Percentiles rank a stretch among this genome's conserved stretches.
Evolutionary conservation across 805 yeast genomes (phyloP).

Genomic region (Lachancea lanzarotensis): DNA sequence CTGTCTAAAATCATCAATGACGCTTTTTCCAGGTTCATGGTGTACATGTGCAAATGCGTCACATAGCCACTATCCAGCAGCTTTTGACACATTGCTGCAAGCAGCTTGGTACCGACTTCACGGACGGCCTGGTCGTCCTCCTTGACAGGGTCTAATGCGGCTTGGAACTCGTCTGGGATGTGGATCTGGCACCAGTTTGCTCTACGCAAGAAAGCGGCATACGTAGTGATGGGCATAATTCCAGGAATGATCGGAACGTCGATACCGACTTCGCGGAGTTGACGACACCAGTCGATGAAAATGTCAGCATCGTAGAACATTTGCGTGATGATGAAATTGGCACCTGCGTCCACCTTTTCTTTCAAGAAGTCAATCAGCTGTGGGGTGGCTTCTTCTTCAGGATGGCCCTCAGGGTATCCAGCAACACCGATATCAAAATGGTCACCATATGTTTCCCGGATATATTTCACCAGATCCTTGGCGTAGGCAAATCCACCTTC

Average conservation of each 20-base stretch:
- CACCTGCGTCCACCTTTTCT: slow-evolving; percentile 91
- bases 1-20: slow-evolving; percentile 81
- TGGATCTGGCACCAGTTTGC: slow-evolving; percentile 89
- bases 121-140: slow-evolving; percentile 88
- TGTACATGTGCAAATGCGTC: slow-evolving; percentile 88
- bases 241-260: slow-evolving; percentile 91
- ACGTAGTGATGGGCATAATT: slow-evolving; percentile 97
- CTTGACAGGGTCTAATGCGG: slow-evolving; percentile 68
- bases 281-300: slow-evolving; percentile 75
- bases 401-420: slow-evolving; percentile 96
- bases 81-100: slow-evolving; percentile 75
- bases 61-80: slow-evolving; percentile 65
- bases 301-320: slow-evolving; percentile 91
- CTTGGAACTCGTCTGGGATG: slow-evolving; percentile 68
- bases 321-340: slow-evolving; percentile 88
- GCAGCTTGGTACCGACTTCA: slow-evolving; percentile 73
- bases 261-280: slow-evolving; percentile 65
- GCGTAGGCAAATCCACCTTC: slow-evolving; percentile 82
- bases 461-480: slow-evolving; percentile 74
- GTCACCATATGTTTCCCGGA: slow-evolving; percentile 70
- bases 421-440: slow-evolving; percentile 95
- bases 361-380: slow-evolving; percentile 57
- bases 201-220: slow-evolving; percentile 85
- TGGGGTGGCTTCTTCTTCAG: slow-evolving; percentile 64
- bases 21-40: slow-evolving; percentile 93